Evolutionary conservation across 495 filamentous ascomycete genomes (phyloP), one percentile per base, ranked within the genome.

Genomic region (Poronia punctata): DNA sequence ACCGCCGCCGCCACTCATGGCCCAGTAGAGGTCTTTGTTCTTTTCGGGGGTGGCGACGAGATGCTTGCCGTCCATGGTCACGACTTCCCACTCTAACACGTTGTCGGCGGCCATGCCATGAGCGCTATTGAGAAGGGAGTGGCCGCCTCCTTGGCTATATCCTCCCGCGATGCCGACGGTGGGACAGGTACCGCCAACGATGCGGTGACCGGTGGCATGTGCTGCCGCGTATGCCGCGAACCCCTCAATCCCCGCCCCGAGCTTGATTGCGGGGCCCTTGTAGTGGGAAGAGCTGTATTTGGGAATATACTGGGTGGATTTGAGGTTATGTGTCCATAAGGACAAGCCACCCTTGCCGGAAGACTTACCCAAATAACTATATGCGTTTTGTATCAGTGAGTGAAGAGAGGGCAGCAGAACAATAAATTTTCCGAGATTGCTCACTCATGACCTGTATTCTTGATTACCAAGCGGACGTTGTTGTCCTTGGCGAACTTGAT

Each of bases 311-410:
- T 56, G 21, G 5, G 67, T 60, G 3, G 57, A 37, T 51, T 78
- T 76, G 14, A 82, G 53, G 26, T 74, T 56, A 39, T 79, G 74
- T 0, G 73, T 82, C 76, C 76, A 82, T 27, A 82, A 49, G 7
- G 57, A 52, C 12, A 82, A 54, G 9, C 66, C 63, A 16, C 74
- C 75, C 8, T 60, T 53, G n/a, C 77, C 78, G 8, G 63, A 52
- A 3, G 62, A 65, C 11, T 54, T 55, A 0, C 68, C 68, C 1
- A 59, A 40, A 20, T 51, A 59, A 20, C 53, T n/a, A n/a, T n/a
- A n/a, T n/a, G n/a, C n/a, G n/a, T n/a, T n/a, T n/a, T 56, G 30
- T 9, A 19, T 7, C 3, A 12, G 17, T n/a, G 30, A n/a, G 16
- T 14, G 11, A 35, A 5, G 11, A 20, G 7, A 27, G 24, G 7